Evolutionary conservation across 78 protist genomes (phyloP).

Genomic region (Dictyostelium intermedium): DNA sequence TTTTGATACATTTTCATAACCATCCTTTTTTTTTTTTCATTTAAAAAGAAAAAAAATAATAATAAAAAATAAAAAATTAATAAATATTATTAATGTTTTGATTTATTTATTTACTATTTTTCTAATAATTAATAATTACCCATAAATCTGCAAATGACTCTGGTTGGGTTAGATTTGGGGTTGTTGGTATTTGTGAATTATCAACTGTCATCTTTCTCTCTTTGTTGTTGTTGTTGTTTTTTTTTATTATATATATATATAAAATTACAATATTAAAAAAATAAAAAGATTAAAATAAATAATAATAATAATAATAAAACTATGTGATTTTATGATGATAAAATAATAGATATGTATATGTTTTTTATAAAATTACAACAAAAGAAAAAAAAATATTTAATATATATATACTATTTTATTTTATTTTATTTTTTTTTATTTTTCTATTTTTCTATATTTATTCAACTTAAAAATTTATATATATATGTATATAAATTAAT

Average conservation of each 20-base stretch:
- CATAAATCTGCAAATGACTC: slow-evolving; percentile 39
- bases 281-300: not conserved
- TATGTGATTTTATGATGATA: too few species aligned
- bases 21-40: slow-evolving; percentile 21
- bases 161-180: not conserved
- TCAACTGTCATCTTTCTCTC: not conserved
- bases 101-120: not conserved
- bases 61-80: not conserved
- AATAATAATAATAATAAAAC: too few species aligned
- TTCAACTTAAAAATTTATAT: too few species aligned
- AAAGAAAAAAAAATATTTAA: too few species aligned
- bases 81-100: not conserved
- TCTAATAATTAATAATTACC: not conserved
- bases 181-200: not conserved
- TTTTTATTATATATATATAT: too few species aligned
- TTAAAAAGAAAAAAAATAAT: too few species aligned
- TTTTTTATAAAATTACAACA: not conserved
- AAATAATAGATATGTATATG: too few species aligned
- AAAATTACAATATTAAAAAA: not conserved
- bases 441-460: too few species aligned
- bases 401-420: too few species aligned
- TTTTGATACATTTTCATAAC: slow-evolving; percentile 51
- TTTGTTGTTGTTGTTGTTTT: not conserved
- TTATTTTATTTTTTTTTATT: too few species aligned
- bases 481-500: too few species aligned